Evolutionary conservation across 768 basidiomycete genomes (phyloP).

Genomic region (Strobilomyces echinocephalus): DNA sequence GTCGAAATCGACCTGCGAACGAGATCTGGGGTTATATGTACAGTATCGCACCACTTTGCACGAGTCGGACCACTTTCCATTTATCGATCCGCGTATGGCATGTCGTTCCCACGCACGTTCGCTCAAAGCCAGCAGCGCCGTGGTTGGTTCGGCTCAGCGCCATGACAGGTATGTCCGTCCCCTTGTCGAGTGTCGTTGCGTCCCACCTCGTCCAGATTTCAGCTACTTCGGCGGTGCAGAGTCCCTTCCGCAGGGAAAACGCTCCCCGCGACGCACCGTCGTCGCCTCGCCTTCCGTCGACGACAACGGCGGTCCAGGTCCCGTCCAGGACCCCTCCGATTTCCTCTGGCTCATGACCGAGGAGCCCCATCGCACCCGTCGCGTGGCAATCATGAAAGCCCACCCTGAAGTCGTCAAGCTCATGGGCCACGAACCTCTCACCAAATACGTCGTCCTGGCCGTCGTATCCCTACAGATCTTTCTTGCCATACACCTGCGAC

Average conservation of each 20-base stretch:
- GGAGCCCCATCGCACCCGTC: slow-evolving; percentile 87
- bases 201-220: slow-evolving; percentile 46
- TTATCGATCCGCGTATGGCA: slow-evolving; percentile 16
- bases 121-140: not conserved
- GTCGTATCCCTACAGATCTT: slow-evolving; percentile 78
- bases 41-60: slow-evolving; percentile 24
- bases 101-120: slow-evolving; percentile 21
- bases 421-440: slow-evolving; percentile 92
- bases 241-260: slow-evolving; percentile 52
- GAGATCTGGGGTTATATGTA: not conserved
- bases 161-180: slow-evolving; percentile 23
- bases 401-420: slow-evolving; percentile 95
- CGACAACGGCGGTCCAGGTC: slow-evolving; percentile 43
- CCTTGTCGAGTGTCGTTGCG: not conserved
- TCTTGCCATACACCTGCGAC: slow-evolving; percentile 59
- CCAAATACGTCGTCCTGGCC: slow-evolving; percentile 81
- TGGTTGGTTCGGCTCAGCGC: not conserved
- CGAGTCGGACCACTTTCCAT: slow-evolving; percentile 22
- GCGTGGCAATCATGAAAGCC: slow-evolving; percentile 87
- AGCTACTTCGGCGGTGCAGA: slow-evolving; percentile 84
- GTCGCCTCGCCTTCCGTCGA: slow-evolving; percentile 36
- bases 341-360: slow-evolving; percentile 98
- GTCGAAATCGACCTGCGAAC: not conserved
- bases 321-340: slow-evolving; percentile 74
- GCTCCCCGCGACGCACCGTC: slow-evolving; percentile 50